These are phyloP conservation scores for Xylaria sp. DNA, from an alignment of 2,329 filamentous ascomycete genomes.

Conservation along the genomic window DNA sequence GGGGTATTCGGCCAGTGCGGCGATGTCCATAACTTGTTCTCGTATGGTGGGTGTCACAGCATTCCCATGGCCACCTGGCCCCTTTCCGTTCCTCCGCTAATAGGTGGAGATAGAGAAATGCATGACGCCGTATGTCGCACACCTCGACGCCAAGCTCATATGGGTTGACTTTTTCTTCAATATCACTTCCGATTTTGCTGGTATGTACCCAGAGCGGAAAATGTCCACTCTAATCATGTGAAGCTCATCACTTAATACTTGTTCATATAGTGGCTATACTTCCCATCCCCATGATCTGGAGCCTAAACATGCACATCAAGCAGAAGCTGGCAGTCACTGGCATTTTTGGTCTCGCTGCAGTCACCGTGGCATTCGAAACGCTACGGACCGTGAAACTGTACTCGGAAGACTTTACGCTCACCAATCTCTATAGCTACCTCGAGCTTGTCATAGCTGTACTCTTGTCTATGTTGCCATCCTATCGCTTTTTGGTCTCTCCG, in stretches of 20 bases:
- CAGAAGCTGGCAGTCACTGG: constrained; percentile 38
- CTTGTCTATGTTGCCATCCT: constrained; percentile 40
- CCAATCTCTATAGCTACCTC: constrained; percentile 37
- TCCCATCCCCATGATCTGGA: constrained; percentile 39
- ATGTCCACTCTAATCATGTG: not conserved
- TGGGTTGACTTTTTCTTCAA: constrained; percentile 40
- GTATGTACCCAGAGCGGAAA: constrained; percentile 20
- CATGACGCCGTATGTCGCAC: constrained; percentile 26
- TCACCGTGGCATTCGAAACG: constrained; percentile 39
- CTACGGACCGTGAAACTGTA: constrained; percentile 35
- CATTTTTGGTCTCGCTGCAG: constrained; percentile 35
- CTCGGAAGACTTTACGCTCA: constrained; percentile 26
- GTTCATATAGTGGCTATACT: constrained; percentile 34
- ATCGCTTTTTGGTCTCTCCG: constrained; percentile 39
- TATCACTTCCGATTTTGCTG: constrained; percentile 33
- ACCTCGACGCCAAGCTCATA: constrained; percentile 30
- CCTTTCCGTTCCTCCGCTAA: not conserved
- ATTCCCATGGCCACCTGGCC: not conserved
- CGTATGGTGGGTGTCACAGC: constrained; percentile 22
- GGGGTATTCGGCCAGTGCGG: constrained; percentile 42
- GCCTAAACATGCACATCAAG: constrained; percentile 26
- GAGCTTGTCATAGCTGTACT: constrained; percentile 38
- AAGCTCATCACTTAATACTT: not conserved
- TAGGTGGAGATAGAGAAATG: constrained; percentile 31
- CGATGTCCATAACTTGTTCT: constrained; percentile 30